Evolutionary conservation across 257 asterid genomes (phyloP), one percentile per base, ranked within the genome.

Genomic region (Thymus mandschuricus): DNA sequence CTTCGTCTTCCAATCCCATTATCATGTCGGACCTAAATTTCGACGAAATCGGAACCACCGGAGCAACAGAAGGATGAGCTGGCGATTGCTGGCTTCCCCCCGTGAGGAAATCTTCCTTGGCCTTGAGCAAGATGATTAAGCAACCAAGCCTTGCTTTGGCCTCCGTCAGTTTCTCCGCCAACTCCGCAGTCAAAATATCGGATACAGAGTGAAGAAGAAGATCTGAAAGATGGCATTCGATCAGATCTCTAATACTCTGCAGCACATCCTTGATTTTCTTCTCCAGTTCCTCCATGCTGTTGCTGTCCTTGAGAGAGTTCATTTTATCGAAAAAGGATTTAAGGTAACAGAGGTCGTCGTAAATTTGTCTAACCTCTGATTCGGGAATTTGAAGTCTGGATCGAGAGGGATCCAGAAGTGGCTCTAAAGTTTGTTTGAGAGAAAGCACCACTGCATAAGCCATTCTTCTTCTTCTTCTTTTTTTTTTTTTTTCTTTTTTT

Each of bases 271-370:
- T 33, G 62, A 51, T 34, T n/a, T 31, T 1, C n/a, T 30, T 50
- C 10, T 67, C 61, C 41, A 67, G 3, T 1, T 38, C 70, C 21
- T 48, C 70, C 4, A 65, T 31, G 38, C 70, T 65, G 30, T 65
- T 30, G 70, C 59, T 46, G 45, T 21, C 10, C 29, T 15, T 27
- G 58, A 64, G 10, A 2, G 69, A 64, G 4, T 12, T 64, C 12
- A 44, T 11, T 64, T 51, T 48, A 29, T 46, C 35, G 13, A 65
- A 38, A 48, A 65, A 35, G 35, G 70, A 65, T 65, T 29, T 54
- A 21, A 49, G 38, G 31, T 13, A 30, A 6, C 59, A 30, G 30
- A 65, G 12, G n/a, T 65, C 59, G 13, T 46, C 31, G 56, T 67
- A 1, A 30, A 49, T 21, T 3, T 5, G 10, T 49, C 50, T 41